Percentiles rank a stretch among this genome's conserved stretches.
These are phyloP conservation scores for Proliferodiscus dingleyae DNA, from an alignment of 2,329 filamentous ascomycete genomes.

Conservation along the genomic window DNA sequence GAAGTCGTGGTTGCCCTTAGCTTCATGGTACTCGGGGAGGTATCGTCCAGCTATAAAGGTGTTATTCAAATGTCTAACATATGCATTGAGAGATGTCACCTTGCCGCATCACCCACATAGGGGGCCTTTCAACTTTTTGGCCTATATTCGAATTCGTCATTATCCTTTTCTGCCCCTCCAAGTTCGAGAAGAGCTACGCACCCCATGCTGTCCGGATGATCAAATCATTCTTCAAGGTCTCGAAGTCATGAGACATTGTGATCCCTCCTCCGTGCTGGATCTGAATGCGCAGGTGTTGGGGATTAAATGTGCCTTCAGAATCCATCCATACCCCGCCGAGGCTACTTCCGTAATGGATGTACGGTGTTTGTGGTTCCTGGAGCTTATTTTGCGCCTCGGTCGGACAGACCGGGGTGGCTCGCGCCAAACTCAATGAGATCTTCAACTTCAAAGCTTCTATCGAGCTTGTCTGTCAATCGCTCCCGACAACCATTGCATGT, in stretches of 20 bases:
- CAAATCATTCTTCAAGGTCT: conserved; percentile 86
- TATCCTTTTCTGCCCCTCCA: conserved; percentile 6
- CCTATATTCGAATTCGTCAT: conserved; percentile 46
- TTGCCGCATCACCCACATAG: conserved; percentile 99
- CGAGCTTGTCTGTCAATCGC: neutral
- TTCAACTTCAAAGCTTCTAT: neutral
- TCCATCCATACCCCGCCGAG: conserved; percentile 1
- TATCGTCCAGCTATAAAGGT: conserved; percentile 79
- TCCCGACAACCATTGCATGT: neutral
- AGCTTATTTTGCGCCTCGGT: neutral
- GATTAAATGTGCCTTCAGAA: conserved; percentile 1
- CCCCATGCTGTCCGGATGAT: conserved; percentile 86
- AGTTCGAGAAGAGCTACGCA: conserved; percentile 33
- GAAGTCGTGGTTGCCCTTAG: conserved; percentile 86
- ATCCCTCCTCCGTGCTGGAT: conserved; percentile 1
- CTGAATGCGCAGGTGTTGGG: neutral
- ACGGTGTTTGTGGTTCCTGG: conserved; percentile 2
- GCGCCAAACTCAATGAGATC: neutral
- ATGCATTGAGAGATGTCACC: conserved; percentile 44
- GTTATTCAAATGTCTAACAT: conserved; percentile 1
- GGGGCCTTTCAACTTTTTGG: conserved; percentile 84
- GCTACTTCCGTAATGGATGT: neutral
- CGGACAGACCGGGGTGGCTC: neutral
- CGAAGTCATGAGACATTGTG: conserved; percentile 67
- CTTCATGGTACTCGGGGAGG: conserved; percentile 95